These are phyloP conservation scores for Mycosarcoma mackinlayi DNA, from an alignment of 1,284 basidiomycete genomes.

Conservation along the genomic window DNA sequence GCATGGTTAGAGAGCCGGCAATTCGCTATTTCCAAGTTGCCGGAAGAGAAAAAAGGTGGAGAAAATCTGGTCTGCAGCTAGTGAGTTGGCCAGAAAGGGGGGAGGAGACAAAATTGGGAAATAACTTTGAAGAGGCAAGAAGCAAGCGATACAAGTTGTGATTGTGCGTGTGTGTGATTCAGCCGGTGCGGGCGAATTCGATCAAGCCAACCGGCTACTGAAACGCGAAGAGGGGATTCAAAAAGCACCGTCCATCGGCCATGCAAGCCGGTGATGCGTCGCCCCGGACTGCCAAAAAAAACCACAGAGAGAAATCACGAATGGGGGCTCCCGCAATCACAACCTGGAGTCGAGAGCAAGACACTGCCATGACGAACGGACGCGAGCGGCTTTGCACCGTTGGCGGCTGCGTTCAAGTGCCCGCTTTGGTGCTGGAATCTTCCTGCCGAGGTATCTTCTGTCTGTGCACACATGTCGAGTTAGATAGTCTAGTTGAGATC, in stretches of 20 bases:
- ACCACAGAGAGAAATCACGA: background rate
- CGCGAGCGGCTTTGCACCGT: conserved; percentile 27
- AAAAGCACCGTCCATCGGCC: background rate
- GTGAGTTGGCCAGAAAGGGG: background rate
- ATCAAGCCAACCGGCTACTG: background rate
- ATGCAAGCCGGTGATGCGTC: conserved; percentile 3
- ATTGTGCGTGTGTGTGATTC: background rate
- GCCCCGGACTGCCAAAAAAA: background rate
- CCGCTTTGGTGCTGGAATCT: conserved; percentile 1
- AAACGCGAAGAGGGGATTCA: too few relatives aligned
- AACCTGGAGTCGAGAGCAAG: background rate
- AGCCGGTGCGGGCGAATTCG: background rate
- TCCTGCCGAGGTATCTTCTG: conserved; percentile 5
- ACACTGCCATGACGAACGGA: conserved; percentile 3
- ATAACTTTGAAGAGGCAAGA: too few relatives aligned
- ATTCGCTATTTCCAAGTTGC: conserved; percentile 8
- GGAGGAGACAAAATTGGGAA: background rate
- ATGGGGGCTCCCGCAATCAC: conserved; percentile 5
- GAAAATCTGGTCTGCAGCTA: background rate
- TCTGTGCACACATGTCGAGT: background rate
- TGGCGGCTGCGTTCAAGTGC: background rate
- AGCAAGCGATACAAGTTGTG: background rate
- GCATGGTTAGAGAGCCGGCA: conserved; percentile 4
- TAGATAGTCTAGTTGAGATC: background rate
- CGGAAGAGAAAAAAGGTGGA: conserved; percentile 12